These are phyloP conservation scores for Larix kaempferi DNA, from an alignment of 75 land plant genomes.

Conservation along the genomic window DNA sequence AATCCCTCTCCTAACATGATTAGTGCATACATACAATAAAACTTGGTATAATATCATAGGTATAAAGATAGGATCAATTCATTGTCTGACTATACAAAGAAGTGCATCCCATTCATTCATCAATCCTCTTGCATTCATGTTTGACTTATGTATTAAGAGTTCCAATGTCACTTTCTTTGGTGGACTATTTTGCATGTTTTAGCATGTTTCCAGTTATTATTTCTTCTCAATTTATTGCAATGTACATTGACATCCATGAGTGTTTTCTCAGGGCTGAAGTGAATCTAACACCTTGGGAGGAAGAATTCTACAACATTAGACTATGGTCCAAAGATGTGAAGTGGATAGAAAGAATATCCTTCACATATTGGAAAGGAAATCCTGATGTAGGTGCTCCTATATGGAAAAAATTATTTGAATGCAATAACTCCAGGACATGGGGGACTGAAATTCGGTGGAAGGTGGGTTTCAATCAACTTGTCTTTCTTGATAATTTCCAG, in stretches of 20 bases:
- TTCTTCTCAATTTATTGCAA: background rate
- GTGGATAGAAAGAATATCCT: constrained; percentile 35
- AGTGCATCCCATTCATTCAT: too few species aligned
- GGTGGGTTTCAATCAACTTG: constrained; percentile 19
- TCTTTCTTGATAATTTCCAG: background rate
- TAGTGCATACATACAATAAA: too few species aligned
- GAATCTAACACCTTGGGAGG: constrained; percentile 57
- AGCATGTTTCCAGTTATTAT: background rate
- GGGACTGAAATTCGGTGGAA: constrained; percentile 58
- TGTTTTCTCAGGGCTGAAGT: constrained; percentile 52
- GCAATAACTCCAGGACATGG: constrained; percentile 43
- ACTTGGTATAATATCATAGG: too few species aligned
- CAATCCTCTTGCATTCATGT: too few species aligned
- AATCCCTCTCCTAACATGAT: too few species aligned
- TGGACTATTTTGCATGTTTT: too few species aligned
- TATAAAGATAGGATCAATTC: too few species aligned
- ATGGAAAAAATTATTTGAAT: constrained; percentile 40
- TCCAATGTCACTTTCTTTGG: too few species aligned
- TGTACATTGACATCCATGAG: too few species aligned
- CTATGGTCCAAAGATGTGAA: constrained; percentile 30
- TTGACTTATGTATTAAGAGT: too few species aligned
- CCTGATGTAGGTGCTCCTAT: constrained; percentile 64
- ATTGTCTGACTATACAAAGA: too few species aligned
- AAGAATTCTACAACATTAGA: constrained; percentile 46
- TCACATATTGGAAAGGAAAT: constrained; percentile 82